Evolutionary conservation across 1,284 basidiomycete genomes (phyloP), one percentile per base, ranked within the genome.

Genomic region (Neolentinus lepideus): DNA sequence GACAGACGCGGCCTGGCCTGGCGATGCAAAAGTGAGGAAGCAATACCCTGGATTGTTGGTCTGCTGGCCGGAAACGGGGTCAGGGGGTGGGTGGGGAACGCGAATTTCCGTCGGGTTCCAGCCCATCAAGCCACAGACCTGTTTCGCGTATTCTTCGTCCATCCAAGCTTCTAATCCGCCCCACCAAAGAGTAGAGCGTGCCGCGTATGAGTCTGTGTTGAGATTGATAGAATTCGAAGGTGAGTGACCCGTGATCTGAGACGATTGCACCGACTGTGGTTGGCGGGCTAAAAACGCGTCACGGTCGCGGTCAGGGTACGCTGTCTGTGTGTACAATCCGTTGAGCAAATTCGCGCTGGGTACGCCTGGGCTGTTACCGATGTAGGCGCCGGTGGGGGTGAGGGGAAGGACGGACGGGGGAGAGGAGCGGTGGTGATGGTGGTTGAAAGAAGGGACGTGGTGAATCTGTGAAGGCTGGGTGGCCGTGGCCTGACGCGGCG

Each of bases 91-190:
- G 59, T 75, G 84, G 31, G 86, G 85, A 31, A 89, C 83, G 67
- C 84, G 87, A 71, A 89, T 80, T 63, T 68, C 78, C 67, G 83
- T 74, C 25, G 85, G 80, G 56, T 88, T 84, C 88, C 89, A 91
- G 59, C 83, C 79, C 86, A 90, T 88, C 65, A 91, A 74, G 55
- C 68, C 72, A 69, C 88, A 89, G 63, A 91, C 88, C 67, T 90
- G 87, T 68, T 87, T 86, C 48, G 83, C 88, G 74, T 92, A 93
- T 67, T 90, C 86, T 78, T 91, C 90, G 72, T 92, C 90, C 90
- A 93, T 93, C 91, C 90, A 93, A 63, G 86, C 83, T 70, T 93
- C 91, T 56, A 92, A 79, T 65, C 89, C 85, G 63, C 84, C 82
- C 85, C 90, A 90, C 77, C 83, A 88, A 58, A 92, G 82, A 22